Evolutionary conservation across 2,329 filamentous ascomycete genomes (phyloP), one percentile per base, ranked within the genome.

Genomic region (Phyllosticta citrichinensis): DNA sequence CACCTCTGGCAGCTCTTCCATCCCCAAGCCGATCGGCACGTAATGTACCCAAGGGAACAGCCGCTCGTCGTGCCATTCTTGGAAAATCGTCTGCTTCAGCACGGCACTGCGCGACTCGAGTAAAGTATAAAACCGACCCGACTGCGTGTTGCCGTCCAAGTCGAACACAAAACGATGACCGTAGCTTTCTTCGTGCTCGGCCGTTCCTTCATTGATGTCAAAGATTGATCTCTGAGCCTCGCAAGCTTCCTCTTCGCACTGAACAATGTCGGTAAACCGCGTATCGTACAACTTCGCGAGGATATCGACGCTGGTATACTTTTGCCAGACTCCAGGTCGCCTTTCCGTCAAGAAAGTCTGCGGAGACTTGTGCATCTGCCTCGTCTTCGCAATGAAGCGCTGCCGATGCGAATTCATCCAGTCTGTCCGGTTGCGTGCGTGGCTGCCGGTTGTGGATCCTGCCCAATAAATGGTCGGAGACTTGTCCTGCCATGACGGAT

Each of bases 391-490:
- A 75, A 62, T 80, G 67, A 65, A 66, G 9, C 68, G 59, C 57
- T 83, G 79, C 1, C 82, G 75, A 20, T 84, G 81, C 51, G 73
- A 77, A 1, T 68, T 56, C 0, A 63, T 64, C 80, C 80, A 82
- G 10, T 70, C 67, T 0, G 63, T 63, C 14, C 17, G 40, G 17
- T 47, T 47, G 40, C 40, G 40, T 0, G 69, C 71, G 50, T 71
- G 77, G 0, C 76, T 80, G 2, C 82, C 83, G 0, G 82, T 83
- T 0, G 76, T 82, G 0, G 79, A 81, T 0, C 83, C 83, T 0
- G 78, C 76, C 83, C 83, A 85, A 67, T 84, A 85, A 0, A 84
- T 66, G 2, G 76, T 77, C 40, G 79, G 77, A 1, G 64, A 64
- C 65, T 85, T 86, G 5, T 71, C 55, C 0, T 77, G 68, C 81